phyloP scores from a whole-genome alignment of 2,329 filamentous ascomycete species.

The Exophiala spinifera region DNA sequence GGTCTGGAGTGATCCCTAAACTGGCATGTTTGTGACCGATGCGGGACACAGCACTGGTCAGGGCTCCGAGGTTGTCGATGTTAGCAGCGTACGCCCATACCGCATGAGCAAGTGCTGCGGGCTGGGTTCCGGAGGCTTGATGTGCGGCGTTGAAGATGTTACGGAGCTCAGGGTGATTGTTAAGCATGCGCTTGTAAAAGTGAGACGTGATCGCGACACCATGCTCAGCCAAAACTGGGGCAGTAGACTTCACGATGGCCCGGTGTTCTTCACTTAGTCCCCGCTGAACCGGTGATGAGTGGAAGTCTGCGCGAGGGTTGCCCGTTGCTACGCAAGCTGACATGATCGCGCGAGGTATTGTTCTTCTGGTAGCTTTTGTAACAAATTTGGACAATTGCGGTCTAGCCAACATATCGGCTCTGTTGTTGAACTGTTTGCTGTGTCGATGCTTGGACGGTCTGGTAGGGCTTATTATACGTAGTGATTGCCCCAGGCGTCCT shows the following conservation, averaged over 20 bases:
- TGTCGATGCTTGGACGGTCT: no score
- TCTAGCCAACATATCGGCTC: no score
- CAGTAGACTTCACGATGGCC: slow-evolving; percentile 65
- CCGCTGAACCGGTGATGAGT: no score
- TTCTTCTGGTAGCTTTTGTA: no score
- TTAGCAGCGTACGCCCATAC: slow-evolving; percentile 70
- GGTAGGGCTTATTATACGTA: no score
- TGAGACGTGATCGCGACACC: slow-evolving; percentile 66
- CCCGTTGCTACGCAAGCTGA: no score
- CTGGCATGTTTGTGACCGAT: slow-evolving; percentile 76
- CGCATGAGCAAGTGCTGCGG: slow-evolving; percentile 64
- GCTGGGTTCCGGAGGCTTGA: slow-evolving; percentile 66
- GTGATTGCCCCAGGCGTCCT: no score
- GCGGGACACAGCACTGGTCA: slow-evolving; percentile 59
- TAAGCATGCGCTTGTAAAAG: slow-evolving; percentile 69
- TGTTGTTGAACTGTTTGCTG: no score
- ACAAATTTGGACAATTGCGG: no score
- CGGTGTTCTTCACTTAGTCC: slow-evolving; percentile 59
- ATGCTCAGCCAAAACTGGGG: slow-evolving; percentile 65
- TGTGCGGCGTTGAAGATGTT: slow-evolving; percentile 70
- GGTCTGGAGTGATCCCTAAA: slow-evolving; percentile 63
- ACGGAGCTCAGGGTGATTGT: slow-evolving; percentile 63
- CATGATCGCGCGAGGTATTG: no score
- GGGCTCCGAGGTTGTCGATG: slow-evolving; percentile 64
- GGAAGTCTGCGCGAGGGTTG: no score